A percentile compares a stretch with the other conserved stretches of the same genome.
Evolutionary conservation across 2,329 filamentous ascomycete genomes (phyloP).

Genomic region (Aspergillus flavus): DNA sequence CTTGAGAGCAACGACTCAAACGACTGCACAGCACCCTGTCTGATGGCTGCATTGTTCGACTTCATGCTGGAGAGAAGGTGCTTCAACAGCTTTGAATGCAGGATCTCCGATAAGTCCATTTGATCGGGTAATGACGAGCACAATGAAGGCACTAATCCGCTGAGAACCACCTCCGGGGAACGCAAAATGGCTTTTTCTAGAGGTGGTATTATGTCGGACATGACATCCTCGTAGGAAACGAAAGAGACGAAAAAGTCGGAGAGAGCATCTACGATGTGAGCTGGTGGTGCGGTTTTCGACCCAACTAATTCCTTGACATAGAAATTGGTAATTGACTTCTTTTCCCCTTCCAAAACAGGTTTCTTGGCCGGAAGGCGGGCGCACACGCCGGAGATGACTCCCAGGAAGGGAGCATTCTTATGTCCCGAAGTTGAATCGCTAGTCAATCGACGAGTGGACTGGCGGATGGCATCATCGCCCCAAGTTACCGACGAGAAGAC

Average conservation of each 20-base stretch:
- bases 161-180: constrained; percentile 85
- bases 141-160: constrained; percentile 74
- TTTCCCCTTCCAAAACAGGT: constrained; percentile 64
- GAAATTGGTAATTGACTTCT: constrained; percentile 75
- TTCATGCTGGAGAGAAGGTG: constrained; percentile 88
- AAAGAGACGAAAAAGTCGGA: constrained; percentile 82
- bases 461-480: constrained; percentile 63
- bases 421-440: constrained; percentile 66
- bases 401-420: constrained; percentile 76
- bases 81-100: constrained; percentile 76
- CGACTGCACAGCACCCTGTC: constrained; percentile 72
- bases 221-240: constrained; percentile 71
- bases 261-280: constrained; percentile 72
- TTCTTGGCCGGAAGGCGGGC: constrained; percentile 68
- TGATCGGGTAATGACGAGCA: constrained; percentile 67
- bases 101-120: constrained; percentile 75
- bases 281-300: constrained; percentile 71
- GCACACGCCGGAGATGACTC: constrained; percentile 84
- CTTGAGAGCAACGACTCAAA: constrained; percentile 71
- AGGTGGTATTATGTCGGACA: constrained; percentile 73
- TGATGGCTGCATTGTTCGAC: constrained; percentile 79
- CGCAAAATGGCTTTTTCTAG: constrained; percentile 87
- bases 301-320: constrained; percentile 84
- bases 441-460: constrained; percentile 68
- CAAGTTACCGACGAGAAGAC: constrained; percentile 64